These are phyloP conservation scores for Dothistroma septosporum DNA, from an alignment of 2,329 filamentous ascomycete species.

Conservation along the genomic window DNA sequence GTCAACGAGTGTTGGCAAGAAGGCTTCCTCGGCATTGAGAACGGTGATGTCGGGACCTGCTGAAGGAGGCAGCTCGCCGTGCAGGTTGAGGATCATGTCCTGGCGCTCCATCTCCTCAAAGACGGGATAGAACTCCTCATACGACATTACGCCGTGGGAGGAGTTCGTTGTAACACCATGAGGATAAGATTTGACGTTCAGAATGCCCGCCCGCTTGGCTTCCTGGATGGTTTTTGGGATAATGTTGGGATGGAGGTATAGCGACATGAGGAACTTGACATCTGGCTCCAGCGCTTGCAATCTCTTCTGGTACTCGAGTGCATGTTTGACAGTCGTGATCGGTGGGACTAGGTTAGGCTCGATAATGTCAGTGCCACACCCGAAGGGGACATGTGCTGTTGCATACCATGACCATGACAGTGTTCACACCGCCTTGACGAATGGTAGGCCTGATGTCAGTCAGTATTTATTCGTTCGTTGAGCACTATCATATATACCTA, in stretches of 20 bases:
- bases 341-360: constrained; percentile 51
- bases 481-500: constrained; percentile 15
- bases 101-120: constrained; percentile 87
- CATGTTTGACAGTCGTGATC: constrained; percentile 47
- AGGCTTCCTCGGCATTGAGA: constrained; percentile 68
- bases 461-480: constrained; percentile 5
- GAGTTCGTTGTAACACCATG: constrained; percentile 58
- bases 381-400: constrained; percentile 1
- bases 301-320: constrained; percentile 44
- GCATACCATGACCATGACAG: constrained; percentile 52
- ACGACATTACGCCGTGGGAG: constrained; percentile 63
- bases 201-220: constrained; percentile 68
- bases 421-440: constrained; percentile 50
- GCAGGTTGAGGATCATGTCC: constrained; percentile 82
- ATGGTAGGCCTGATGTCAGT: constrained; percentile 42
- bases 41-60: constrained; percentile 38
- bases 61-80: constrained; percentile 73
- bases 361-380: background rate
- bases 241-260: constrained; percentile 49
- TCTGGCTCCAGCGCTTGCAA: constrained; percentile 46
- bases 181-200: constrained; percentile 67
- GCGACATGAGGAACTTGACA: constrained; percentile 50
- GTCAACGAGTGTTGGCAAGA: constrained; percentile 72
- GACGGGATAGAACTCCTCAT: constrained; percentile 69
- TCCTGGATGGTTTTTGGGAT: constrained; percentile 58